Conservation (phyloP, 371 early-diverging fungal genomes). For the Rhizopus arrhizus region DNA sequence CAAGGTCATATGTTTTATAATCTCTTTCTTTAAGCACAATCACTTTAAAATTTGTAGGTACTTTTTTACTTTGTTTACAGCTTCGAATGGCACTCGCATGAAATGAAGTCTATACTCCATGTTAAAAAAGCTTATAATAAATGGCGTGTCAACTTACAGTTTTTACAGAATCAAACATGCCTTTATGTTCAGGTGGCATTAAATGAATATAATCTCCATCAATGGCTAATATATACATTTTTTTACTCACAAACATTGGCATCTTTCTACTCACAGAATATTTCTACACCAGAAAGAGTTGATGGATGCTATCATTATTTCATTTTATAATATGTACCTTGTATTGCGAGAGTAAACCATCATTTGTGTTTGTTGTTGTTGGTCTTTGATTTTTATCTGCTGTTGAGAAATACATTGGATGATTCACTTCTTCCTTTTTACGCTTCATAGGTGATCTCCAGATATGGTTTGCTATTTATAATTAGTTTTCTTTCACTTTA, state of each 20-base stretch:
- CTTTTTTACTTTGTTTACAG: conserved; percentile 79
- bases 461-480: conserved; percentile 36
- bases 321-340: conserved; percentile 25
- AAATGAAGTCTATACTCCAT: conserved; percentile 62
- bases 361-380: conserved; percentile 32
- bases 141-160: conserved; percentile 55
- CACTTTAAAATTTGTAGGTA: conserved; percentile 75
- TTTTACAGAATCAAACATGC: conserved; percentile 80
- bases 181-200: conserved; percentile 82
- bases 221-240: conserved; percentile 86
- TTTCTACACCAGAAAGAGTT: conserved; percentile 33
- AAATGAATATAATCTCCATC: conserved; percentile 93
- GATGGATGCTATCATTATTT: background rate
- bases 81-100: conserved; percentile 77
- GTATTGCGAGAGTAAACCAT: conserved; percentile 47
- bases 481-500: background rate
- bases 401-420: conserved; percentile 42
- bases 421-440: conserved; percentile 46
- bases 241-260: conserved; percentile 81
- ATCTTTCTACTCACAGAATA: conserved; percentile 75
- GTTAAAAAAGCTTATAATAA: background rate
- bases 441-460: conserved; percentile 56
- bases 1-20: conserved; percentile 80
- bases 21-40: conserved; percentile 66
- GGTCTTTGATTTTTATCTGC: conserved; percentile 24